phyloP scores from a whole-genome alignment of 331 rosid genomes.

The Pyracantha coccinea region DNA sequence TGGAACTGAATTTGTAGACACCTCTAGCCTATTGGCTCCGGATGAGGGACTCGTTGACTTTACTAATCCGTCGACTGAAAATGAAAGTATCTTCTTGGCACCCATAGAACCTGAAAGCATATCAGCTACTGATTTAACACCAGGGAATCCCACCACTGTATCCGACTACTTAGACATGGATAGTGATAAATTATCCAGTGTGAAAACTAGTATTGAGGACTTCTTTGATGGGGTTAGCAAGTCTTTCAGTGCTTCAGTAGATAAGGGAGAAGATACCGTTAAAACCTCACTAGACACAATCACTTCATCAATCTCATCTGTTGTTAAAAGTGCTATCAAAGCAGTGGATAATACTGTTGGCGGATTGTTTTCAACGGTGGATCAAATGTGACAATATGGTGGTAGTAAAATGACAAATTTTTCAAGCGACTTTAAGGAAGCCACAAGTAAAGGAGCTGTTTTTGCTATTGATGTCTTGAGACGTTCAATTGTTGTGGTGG shows the following conservation, averaged over 20 bases:
- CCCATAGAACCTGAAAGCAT: conserved; percentile 29
- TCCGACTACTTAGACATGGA: conserved; percentile 23
- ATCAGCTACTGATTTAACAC: conserved; percentile 20
- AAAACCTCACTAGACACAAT: conserved; percentile 45
- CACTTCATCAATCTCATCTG: conserved; percentile 40
- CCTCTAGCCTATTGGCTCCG: conserved; percentile 23
- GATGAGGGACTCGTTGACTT: conserved; percentile 29
- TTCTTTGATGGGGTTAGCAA: conserved; percentile 27
- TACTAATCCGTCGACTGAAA: conserved; percentile 31
- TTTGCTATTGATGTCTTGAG: conserved; percentile 58
- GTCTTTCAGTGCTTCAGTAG: conserved; percentile 45
- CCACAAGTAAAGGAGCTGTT: conserved; percentile 43
- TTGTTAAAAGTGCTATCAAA: conserved; percentile 37
- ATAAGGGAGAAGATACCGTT: conserved; percentile 41
- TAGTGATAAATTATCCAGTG: conserved; percentile 31
- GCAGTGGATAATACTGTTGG: conserved; percentile 44
- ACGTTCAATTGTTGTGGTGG: conserved; percentile 40
- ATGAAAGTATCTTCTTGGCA: conserved; percentile 22
- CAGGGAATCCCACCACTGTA: conserved; percentile 22
- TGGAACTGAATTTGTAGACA: conserved; percentile 33
- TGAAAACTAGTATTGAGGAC: conserved; percentile 44
- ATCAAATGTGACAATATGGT: conserved; percentile 54
- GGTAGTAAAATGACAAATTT: conserved; percentile 39
- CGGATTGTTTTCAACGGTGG: conserved; percentile 44
- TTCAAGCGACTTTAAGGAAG: conserved; percentile 51